These are phyloP conservation scores for Scedosporium dehoogii DNA, from an alignment of 2,329 filamentous ascomycete genomes.

Conservation along the genomic window DNA sequence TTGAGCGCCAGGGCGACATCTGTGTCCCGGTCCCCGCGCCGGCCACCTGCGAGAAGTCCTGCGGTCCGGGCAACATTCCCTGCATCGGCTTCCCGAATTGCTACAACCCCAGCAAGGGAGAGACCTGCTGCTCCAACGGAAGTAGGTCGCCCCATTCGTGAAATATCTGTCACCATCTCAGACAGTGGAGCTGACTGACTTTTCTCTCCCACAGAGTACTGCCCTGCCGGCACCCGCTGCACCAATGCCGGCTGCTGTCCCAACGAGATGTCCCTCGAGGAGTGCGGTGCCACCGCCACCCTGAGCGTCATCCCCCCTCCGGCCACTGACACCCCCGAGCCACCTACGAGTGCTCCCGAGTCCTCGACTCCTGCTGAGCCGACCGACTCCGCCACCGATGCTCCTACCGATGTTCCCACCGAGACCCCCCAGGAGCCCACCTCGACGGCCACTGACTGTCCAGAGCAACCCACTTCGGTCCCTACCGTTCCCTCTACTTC, in stretches of 20 bases:
- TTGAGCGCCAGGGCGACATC: neutral
- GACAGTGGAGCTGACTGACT: too few species aligned
- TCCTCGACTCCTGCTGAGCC: too few species aligned
- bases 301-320: conserved; percentile 1
- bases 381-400: too few species aligned
- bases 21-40: conserved; percentile 1
- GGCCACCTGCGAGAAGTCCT: conserved; percentile 6
- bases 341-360: neutral
- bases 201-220: neutral
- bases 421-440: neutral
- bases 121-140: conserved; percentile 7
- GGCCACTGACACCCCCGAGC: neutral
- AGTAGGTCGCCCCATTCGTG: conserved; percentile 1
- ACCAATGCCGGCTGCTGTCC: conserved; percentile 8
- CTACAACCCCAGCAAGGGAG: conserved; percentile 6
- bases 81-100: conserved; percentile 4
- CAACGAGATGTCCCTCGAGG: conserved; percentile 3
- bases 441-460: neutral
- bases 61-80: conserved; percentile 4
- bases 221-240: conserved; percentile 7
- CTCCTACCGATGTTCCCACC: too few species aligned
- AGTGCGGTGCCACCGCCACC: conserved; percentile 7
- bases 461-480: neutral
- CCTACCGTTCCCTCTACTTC: neutral
- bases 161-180: neutral